Evolutionary conservation across 2,329 filamentous ascomycete genomes (phyloP), one percentile per base, ranked within the genome.

Genomic region (Pseudomassariella vexata): DNA sequence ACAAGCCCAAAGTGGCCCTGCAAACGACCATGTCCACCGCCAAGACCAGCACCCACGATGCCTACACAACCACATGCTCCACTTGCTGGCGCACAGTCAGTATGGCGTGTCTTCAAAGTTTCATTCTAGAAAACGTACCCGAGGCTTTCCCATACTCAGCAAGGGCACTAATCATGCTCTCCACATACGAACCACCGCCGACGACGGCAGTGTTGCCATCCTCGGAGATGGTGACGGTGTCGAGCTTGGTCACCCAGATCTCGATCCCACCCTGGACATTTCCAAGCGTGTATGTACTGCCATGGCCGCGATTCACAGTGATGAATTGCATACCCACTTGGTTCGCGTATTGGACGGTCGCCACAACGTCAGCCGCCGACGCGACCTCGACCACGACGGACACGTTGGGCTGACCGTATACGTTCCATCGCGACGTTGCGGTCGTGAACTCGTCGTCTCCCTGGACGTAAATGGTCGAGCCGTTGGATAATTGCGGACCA

Each of bases 1-100:
- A 71, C 52, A 3, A 78, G 60, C 1, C 73, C 73, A 37, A 76
- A 54, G 19, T 57, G 62, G 1, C 73, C 70, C 45, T 74, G 66
- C 5, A 73, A 61, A 53, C 61, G 62, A 19, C 74, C 73, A 47
- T 74, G 66, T 4, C 76, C 73, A 34, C 76, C 76, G 3, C 76
- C 75, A 0, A 79, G 62, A 0, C 57, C 69, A 0, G 69, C 70
- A 0, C 65, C 68, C 1, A 68, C 40, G 24, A 58, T 11, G 31
- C 66, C 60, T 18, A 64, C 61, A 39, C 66, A 72, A 42, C 68
- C 65, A 39, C 67, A 71, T 2, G 46, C 52, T 32, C 62, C 63
- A 5, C 61, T 66, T 4, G 62, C 61, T 50, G 37, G 25, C 5
- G 11, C 16, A 12, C 19, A 7, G 26, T 27, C 24, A 19, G 24